Evolutionary conservation across 345 rosid species (phyloP), one percentile per base, ranked within the genome.

Genomic region (Moricandia arvensis): DNA sequence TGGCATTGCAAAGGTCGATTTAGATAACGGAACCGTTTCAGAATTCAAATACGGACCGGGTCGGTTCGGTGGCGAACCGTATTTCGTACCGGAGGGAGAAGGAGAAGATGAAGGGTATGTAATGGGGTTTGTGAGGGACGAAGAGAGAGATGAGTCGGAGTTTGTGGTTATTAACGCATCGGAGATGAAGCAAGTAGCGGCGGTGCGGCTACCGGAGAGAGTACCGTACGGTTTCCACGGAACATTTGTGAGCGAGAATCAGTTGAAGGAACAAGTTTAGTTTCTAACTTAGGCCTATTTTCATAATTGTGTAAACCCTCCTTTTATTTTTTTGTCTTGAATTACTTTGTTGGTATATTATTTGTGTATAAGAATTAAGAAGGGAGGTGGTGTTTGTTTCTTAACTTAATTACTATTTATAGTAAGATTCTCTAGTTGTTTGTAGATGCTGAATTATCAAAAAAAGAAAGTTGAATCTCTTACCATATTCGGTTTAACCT

Each of bases 151-250:
- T 15, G 70, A n/a, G 55, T 92, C 96, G 4, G 90, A 88, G 81
- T 53, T 92, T 45, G 83, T 81, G 76, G 81, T 87, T 31, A 61
- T 92, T 61, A 74, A 83, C 2, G 90, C 87, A 16, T 43, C 63
- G 29, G 81, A 29, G 60, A 83, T 90, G 91, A 71, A 87, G 75
- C 83, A 82, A 70, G 92, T 82, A 35, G 91, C 84, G 49, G 33
- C 60, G 6, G 84, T 92, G 17, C 61, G 33, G 53, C 21, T 92
- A 78, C 91, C 93, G 8, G 63, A 78, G 12, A 83, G 96, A 63
- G 96, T 90, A 9, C 91, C 97, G 2, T 88, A 87, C 15, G 93
- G 93, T 9, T 88, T 92, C 24, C 97, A 92, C 74, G 97, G 93
- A 8, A 83, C 89, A 7, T 90, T 90, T 79, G 81, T 90, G 1